Conservation (phyloP, 1,139 yeast genomes). For the Yamadazyma oceani region DNA sequence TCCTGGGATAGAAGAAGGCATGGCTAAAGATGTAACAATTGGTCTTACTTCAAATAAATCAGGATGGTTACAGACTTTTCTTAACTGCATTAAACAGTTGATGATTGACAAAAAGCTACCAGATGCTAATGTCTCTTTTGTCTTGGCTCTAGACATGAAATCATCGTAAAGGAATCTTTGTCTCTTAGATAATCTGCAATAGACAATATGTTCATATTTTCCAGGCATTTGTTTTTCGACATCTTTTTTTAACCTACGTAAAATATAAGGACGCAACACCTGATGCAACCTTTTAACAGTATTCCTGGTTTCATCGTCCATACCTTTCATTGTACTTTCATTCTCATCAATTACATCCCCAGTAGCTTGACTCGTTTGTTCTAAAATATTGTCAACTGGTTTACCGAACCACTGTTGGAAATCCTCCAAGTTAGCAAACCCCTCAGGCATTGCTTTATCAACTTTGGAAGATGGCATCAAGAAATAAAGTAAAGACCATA, state of each 20-base stretch:
- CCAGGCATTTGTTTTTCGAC: constrained; percentile 99
- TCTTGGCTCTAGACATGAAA: constrained; percentile 95
- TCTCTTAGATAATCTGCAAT: constrained; percentile 88
- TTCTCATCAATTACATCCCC: constrained; percentile 51
- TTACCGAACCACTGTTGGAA: constrained; percentile 98
- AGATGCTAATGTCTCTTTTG: constrained; percentile 88
- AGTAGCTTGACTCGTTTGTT: constrained; percentile 51
- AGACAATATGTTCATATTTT: constrained; percentile 91
- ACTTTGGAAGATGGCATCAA: constrained; percentile 88
- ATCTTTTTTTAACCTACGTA: constrained; percentile 90
- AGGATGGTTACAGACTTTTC: constrained; percentile 98
- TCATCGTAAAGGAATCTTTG: constrained; percentile 93
- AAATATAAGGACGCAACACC: constrained; percentile 85
- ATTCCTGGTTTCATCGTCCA: constrained; percentile 70
- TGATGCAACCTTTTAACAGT: constrained; percentile 91
- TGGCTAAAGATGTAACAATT: constrained; percentile 83
- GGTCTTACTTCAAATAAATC: constrained; percentile 96
- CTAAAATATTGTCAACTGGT: constrained; percentile 91
- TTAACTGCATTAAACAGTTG: constrained; percentile 94
- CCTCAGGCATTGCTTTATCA: constrained; percentile 80
- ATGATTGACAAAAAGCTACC: constrained; percentile 95
- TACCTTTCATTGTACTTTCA: constrained; percentile 34
- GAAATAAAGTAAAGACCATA: constrained; percentile 91
- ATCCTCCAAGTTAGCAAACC: constrained; percentile 93
- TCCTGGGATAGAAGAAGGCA: constrained; percentile 62